These are phyloP conservation scores for Amylocarpus encephaloides DNA, from an alignment of 2,329 filamentous ascomycete genomes.

Conservation along the genomic window DNA sequence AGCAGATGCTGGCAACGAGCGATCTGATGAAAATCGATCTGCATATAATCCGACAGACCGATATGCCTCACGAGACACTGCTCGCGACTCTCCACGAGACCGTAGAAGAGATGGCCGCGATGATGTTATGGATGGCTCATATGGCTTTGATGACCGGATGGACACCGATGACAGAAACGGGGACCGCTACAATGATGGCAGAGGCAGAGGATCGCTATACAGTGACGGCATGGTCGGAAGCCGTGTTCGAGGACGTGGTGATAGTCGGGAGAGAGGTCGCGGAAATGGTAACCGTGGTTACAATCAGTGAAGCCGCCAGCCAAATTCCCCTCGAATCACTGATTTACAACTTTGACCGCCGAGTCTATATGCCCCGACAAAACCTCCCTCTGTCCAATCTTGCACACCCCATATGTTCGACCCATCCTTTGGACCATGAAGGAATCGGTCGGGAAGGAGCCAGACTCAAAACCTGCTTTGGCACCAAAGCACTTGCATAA, in stretches of 20 bases:
- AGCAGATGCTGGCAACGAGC: slow-evolving; percentile 19
- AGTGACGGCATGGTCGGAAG: slow-evolving; percentile 28
- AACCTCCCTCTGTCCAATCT: too few relatives aligned
- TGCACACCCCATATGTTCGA: too few relatives aligned
- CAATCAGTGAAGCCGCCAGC: slow-evolving; percentile 16
- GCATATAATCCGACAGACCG: slow-evolving; percentile 20
- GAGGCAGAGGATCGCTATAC: slow-evolving; percentile 24
- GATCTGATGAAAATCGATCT: slow-evolving; percentile 17
- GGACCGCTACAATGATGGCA: slow-evolving; percentile 7
- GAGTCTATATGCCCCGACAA: too few relatives aligned
- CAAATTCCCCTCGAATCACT: too few relatives aligned
- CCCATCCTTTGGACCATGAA: too few relatives aligned
- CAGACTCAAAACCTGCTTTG: too few relatives aligned
- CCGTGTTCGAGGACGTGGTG: slow-evolving; percentile 12
- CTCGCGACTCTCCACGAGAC: slow-evolving; percentile 11
- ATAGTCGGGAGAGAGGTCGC: slow-evolving; percentile 20
- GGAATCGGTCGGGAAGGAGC: too few relatives aligned
- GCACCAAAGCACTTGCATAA: too few relatives aligned
- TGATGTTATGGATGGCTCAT: slow-evolving; percentile 31
- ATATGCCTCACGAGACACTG: slow-evolving; percentile 19
- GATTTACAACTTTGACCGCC: too few relatives aligned
- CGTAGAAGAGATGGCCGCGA: slow-evolving; percentile 23
- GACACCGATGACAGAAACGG: slow-evolving; percentile 27
- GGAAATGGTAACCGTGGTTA: slow-evolving; percentile 20
- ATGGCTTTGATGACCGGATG: slow-evolving; percentile 32